phyloP scores from a whole-genome alignment of 768 basidiomycete genomes.

The Pleurotus giganteus region DNA sequence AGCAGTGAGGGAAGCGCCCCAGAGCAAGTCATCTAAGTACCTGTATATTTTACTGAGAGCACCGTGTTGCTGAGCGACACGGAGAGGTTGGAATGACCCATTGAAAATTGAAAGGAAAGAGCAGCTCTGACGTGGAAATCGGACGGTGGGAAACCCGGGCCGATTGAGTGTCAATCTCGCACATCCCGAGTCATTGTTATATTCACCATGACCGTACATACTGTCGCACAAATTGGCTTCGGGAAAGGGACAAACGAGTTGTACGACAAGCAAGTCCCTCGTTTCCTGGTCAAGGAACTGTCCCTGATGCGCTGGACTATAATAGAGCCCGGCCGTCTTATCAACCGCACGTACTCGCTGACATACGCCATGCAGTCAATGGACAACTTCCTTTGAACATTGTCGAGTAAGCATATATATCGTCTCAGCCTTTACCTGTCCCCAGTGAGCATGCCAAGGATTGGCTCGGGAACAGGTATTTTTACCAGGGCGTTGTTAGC shows the following conservation, averaged over 20 bases:
- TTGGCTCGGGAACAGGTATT: slow-evolving; percentile 85
- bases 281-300: background rate
- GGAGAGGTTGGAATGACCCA: background rate
- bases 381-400: slow-evolving; percentile 48
- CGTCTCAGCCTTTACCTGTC: background rate
- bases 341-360: slow-evolving; percentile 56
- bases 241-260: slow-evolving; percentile 79
- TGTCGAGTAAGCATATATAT: slow-evolving; percentile 55
- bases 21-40: background rate
- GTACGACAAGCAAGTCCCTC: slow-evolving; percentile 60
- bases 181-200: background rate
- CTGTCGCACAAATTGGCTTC: slow-evolving; percentile 71
- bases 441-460: slow-evolving; percentile 36
- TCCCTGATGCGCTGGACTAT: background rate
- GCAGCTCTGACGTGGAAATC: too few relatives aligned
- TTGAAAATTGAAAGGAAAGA: background rate
- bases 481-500: slow-evolving; percentile 81
- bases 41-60: background rate
- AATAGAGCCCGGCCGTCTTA: slow-evolving; percentile 81
- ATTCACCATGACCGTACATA: slow-evolving; percentile 44
- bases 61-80: background rate
- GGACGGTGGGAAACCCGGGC: too few relatives aligned
- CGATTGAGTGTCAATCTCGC: too few relatives aligned
- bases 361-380: slow-evolving; percentile 51
- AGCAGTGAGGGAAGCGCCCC: background rate